Evolutionary conservation across 306 rosid genomes (phyloP), one percentile per base, ranked within the genome.

Genomic region (Cotoneaster glaucophyllus): DNA sequence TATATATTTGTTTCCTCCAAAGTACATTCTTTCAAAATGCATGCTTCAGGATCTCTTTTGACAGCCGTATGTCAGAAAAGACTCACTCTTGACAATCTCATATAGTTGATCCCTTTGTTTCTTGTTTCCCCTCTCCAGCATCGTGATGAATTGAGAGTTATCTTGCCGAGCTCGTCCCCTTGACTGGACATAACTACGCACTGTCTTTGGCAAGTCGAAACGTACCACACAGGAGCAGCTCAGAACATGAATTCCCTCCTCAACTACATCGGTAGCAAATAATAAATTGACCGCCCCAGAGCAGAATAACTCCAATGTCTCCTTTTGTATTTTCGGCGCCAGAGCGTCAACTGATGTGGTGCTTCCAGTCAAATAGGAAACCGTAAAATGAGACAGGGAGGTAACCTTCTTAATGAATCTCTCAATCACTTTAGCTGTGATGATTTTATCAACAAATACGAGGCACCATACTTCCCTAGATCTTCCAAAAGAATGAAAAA

Each of bases 241-340:
- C 32, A 93, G 96, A 74, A 95, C 93, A 67, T 95, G 91, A 78
- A 92, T 91, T 82, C 97, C 98, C 85, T 95, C 98, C 85, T 95
- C 98, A 72, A 92, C 89, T 73, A 95, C 97, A 71, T 90, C 97
- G 59, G 98, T 95, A 76, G 98, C 82, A 84, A 95, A 89, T 72
- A 95, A 85, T 71, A 95, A 79, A 87, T 95, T 95, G 88, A 95
- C 87, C 98, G 90, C 86, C 74, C 97, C 97, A 43, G 86, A 59
- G 75, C 90, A 84, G 77, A 95, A 95, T 61, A 89, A 84, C 71
- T 89, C 87, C 84, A 92, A 75, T 12, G 81, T 90, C 80, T 92
- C 93, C 83, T 79, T 95, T 83, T 92, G 98, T 87, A 61, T 76
- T 82, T 80, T 89, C 3, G 88, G 87, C 24, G 95, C 77, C 77